phyloP scores from a whole-genome alignment of 176 grass and related monocot species.

The Rhipidocladum racemiflorum region DNA sequence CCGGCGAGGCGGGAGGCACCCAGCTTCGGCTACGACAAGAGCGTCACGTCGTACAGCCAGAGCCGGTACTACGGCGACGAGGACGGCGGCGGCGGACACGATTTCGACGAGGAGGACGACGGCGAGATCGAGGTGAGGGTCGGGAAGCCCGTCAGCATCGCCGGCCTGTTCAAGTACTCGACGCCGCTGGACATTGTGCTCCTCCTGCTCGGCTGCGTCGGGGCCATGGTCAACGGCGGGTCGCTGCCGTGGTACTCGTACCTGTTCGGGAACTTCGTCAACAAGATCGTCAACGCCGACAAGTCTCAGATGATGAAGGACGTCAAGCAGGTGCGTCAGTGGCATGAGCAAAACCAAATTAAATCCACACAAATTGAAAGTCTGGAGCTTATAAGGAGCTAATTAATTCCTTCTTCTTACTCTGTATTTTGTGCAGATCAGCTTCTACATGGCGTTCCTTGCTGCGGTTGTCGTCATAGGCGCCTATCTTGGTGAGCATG shows the following conservation, averaged over 20 bases:
- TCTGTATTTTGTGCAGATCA: neutral
- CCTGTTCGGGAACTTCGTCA: constrained; percentile 66
- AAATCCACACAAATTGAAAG: neutral
- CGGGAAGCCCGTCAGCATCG: constrained; percentile 43
- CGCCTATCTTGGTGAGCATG: constrained; percentile 49
- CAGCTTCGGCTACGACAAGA: constrained; percentile 40
- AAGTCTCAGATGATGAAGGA: constrained; percentile 61
- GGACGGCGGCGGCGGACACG: neutral
- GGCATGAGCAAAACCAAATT: neutral
- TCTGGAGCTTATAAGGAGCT: no score
- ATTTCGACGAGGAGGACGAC: constrained; percentile 17
- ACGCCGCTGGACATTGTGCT: constrained; percentile 45
- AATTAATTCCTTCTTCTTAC: no score
- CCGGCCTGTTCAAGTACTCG: constrained; percentile 62
- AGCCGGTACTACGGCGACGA: constrained; percentile 1
- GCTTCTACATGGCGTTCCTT: constrained; percentile 57
- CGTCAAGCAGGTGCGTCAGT: constrained; percentile 32
- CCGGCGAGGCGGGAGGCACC: neutral
- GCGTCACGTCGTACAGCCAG: constrained; percentile 21
- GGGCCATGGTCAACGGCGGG: constrained; percentile 55
- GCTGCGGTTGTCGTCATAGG: constrained; percentile 48
- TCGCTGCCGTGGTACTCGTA: constrained; percentile 76
- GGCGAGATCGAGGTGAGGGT: constrained; percentile 35
- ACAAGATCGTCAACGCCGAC: constrained; percentile 47
- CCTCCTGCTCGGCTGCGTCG: constrained; percentile 56